Evolutionary conservation across 306 rosid species (phyloP).

Genomic region (Medicago arabica): DNA sequence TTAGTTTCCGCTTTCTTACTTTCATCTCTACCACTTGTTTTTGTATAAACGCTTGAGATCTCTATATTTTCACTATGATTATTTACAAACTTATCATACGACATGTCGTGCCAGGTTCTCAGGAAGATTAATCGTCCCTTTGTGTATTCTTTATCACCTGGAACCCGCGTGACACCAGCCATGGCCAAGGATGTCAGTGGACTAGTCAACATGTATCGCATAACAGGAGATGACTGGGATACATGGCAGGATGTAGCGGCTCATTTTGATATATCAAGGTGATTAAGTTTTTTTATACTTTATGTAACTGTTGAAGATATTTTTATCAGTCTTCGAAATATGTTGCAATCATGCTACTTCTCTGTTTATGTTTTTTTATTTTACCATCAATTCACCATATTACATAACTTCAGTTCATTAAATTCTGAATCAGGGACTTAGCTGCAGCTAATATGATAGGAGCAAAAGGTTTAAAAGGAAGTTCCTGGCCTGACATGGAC

Average conservation of each 20-base stretch:
- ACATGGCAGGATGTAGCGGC: constrained; percentile 65
- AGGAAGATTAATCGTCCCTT: constrained; percentile 67
- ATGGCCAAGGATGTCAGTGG: constrained; percentile 78
- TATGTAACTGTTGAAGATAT: constrained; percentile 20
- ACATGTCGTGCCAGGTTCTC: constrained; percentile 61
- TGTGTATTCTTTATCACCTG: constrained; percentile 88
- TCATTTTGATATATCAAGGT: constrained; percentile 88
- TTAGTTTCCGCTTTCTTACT: constrained; percentile 12
- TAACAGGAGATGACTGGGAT: constrained; percentile 99
- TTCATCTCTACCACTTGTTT: constrained; percentile 16
- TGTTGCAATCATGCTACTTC: constrained; percentile 25
- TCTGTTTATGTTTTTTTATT: constrained; percentile 30
- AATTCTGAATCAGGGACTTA: constrained; percentile 66
- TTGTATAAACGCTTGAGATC: constrained; percentile 1
- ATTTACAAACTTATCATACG: constrained; percentile 19
- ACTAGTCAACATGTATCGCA: constrained; percentile 85
- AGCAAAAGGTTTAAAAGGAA: constrained; percentile 73
- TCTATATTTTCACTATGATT: constrained; percentile 25
- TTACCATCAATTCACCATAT: not conserved
- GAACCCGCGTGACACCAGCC: constrained; percentile 76
- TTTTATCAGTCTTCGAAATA: constrained; percentile 24
- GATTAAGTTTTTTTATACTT: constrained; percentile 26
- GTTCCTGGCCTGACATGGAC: constrained; percentile 99
- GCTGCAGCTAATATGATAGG: constrained; percentile 80
- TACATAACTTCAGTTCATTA: constrained; percentile 22